Percentiles rank a stretch among this genome's conserved stretches.
These are phyloP conservation scores for Auriscalpium vulgare DNA, from an alignment of 768 basidiomycete genomes.

Conservation along the genomic window DNA sequence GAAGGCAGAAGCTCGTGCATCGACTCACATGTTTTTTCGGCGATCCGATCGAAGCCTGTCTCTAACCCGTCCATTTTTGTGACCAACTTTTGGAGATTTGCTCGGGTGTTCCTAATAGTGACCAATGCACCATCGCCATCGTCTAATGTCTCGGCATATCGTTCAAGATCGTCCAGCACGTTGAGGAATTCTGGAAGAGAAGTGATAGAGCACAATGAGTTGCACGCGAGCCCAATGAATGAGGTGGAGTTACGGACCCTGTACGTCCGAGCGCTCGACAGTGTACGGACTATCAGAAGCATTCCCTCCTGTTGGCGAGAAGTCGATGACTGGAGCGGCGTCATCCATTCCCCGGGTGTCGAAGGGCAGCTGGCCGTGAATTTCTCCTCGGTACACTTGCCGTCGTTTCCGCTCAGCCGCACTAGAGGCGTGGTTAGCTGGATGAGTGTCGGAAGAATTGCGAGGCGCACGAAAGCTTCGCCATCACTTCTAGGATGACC, in stretches of 20 bases:
- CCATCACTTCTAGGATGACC: slow-evolving; percentile 78
- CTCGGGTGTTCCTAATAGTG: slow-evolving; percentile 56
- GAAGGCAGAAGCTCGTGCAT: neutral
- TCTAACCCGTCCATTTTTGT: slow-evolving; percentile 75
- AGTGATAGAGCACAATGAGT: neutral
- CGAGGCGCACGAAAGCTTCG: slow-evolving; percentile 67
- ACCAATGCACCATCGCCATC: slow-evolving; percentile 36
- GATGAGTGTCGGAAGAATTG: neutral
- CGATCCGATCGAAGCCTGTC: slow-evolving; percentile 76
- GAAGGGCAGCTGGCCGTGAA: slow-evolving; percentile 83
- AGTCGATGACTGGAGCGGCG: slow-evolving; percentile 70
- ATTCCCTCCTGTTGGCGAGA: slow-evolving; percentile 58
- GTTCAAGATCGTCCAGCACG: slow-evolving; percentile 59
- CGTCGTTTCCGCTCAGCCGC: slow-evolving; percentile 76
- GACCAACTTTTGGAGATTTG: slow-evolving; percentile 59
- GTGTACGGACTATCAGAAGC: slow-evolving; percentile 49
- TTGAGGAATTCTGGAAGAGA: slow-evolving; percentile 45
- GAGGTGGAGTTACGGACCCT: slow-evolving; percentile 39
- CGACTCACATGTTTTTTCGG: slow-evolving; percentile 72
- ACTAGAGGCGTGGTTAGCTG: slow-evolving; percentile 27
- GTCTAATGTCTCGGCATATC: slow-evolving; percentile 37
- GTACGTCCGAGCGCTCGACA: slow-evolving; percentile 61
- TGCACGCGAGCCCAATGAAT: neutral
- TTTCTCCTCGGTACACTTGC: slow-evolving; percentile 76
- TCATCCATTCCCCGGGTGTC: slow-evolving; percentile 77